A percentile compares a stretch with the other conserved stretches of the same genome.
These are phyloP conservation scores for Scutellaria minor DNA, from an alignment of 257 asterid genomes.

Conservation along the genomic window DNA sequence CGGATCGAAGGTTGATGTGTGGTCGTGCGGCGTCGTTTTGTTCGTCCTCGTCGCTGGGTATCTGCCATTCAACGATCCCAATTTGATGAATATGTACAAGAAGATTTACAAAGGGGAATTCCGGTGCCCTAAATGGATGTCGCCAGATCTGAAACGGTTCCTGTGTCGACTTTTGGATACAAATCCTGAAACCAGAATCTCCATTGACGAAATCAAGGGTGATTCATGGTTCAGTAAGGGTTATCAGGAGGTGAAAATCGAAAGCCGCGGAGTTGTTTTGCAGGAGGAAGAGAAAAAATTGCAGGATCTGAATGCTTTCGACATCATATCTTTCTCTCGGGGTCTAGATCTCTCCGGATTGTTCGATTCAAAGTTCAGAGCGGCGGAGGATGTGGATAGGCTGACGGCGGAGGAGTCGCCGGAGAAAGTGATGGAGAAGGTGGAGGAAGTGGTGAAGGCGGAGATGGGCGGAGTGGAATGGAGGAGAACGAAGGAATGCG, in stretches of 20 bases:
- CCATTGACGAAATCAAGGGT: constrained; percentile 67
- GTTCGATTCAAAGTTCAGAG: constrained; percentile 45
- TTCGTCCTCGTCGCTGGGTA: constrained; percentile 69
- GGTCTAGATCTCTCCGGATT: constrained; percentile 76
- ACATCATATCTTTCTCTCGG: constrained; percentile 72
- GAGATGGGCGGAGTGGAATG: constrained; percentile 42
- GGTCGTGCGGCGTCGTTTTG: constrained; percentile 81
- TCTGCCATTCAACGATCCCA: constrained; percentile 74
- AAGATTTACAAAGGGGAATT: constrained; percentile 86
- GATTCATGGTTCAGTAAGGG: constrained; percentile 88
- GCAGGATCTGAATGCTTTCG: constrained; percentile 70
- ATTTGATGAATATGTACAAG: constrained; percentile 62
- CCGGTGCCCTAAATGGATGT: constrained; percentile 86
- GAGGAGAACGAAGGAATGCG: constrained; percentile 55
- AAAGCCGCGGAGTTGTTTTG: constrained; percentile 19
- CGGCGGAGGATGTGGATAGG: constrained; percentile 55
- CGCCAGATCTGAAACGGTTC: constrained; percentile 74
- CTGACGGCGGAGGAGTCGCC: constrained; percentile 58
- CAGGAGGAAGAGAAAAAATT: constrained; percentile 48
- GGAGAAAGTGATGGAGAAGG: constrained; percentile 57
- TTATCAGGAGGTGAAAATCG: constrained; percentile 39
- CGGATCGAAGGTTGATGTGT: constrained; percentile 77
- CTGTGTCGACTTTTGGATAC: constrained; percentile 68
- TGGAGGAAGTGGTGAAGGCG: constrained; percentile 57
- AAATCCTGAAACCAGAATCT: constrained; percentile 69